Evolutionary conservation across 2,329 filamentous ascomycete genomes (phyloP).

Genomic region (Apiospora marii): DNA sequence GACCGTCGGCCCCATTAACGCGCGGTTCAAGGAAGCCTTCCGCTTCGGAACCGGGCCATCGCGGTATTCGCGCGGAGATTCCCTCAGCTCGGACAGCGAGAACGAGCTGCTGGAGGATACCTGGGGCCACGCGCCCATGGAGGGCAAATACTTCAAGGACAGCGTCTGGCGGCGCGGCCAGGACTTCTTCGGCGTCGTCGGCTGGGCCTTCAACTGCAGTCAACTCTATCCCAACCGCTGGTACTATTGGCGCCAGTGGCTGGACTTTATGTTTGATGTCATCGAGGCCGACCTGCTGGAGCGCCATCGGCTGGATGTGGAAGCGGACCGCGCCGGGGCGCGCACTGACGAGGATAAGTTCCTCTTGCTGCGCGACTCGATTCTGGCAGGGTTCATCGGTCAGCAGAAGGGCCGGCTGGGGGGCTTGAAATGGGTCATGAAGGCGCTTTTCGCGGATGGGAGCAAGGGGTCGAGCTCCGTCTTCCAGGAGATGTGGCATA

Average conservation of each 20-base stretch:
- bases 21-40: slow-evolving; percentile 76
- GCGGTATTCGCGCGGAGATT: slow-evolving; percentile 40
- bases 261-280: slow-evolving; percentile 80
- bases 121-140: slow-evolving; percentile 60
- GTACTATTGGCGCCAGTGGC: slow-evolving; percentile 82
- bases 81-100: slow-evolving; percentile 53
- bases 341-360: slow-evolving; percentile 37
- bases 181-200: slow-evolving; percentile 88
- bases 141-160: slow-evolving; percentile 67
- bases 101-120: slow-evolving; percentile 59
- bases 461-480: slow-evolving; percentile 57
- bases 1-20: slow-evolving; percentile 73
- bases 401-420: slow-evolving; percentile 53
- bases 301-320: slow-evolving; percentile 57
- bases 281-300: slow-evolving; percentile 75
- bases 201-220: slow-evolving; percentile 95
- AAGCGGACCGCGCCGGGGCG: slow-evolving; percentile 36
- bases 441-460: slow-evolving; percentile 74
- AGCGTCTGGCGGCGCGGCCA: slow-evolving; percentile 79
- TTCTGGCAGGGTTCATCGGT: slow-evolving; percentile 67
- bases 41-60: slow-evolving; percentile 57
- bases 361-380: slow-evolving; percentile 56
- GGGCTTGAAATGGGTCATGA: slow-evolving; percentile 62
- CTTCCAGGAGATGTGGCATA: slow-evolving; percentile 72
- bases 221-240: slow-evolving; percentile 76